Evolutionary conservation across 805 yeast species (phyloP).

Genomic region (Ascoidea asiatica): DNA sequence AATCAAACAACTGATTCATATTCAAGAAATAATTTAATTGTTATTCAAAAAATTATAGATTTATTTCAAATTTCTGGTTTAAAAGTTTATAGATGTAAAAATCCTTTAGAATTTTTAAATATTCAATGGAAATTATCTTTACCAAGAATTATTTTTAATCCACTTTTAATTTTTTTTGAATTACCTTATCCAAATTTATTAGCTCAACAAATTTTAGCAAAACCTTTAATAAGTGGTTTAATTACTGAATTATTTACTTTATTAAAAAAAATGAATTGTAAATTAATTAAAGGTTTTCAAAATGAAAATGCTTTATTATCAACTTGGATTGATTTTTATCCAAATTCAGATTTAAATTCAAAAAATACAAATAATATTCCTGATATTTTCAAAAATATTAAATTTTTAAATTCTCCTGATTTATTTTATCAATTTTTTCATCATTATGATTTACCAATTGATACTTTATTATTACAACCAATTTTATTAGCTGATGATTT

Average conservation of each 20-base stretch:
- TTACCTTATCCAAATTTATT: constrained; percentile 47
- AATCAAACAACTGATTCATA: constrained; percentile 28
- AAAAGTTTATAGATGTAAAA: constrained; percentile 32
- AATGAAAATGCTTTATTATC: constrained; percentile 46
- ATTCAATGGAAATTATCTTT: constrained; percentile 82
- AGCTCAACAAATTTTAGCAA: constrained; percentile 58
- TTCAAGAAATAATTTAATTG: constrained; percentile 22
- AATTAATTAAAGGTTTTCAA: constrained; percentile 55
- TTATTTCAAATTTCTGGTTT: constrained; percentile 24
- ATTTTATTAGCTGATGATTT: constrained; percentile 83
- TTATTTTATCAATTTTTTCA: constrained; percentile 55
- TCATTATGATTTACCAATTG: constrained; percentile 49
- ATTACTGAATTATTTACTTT: constrained; percentile 63
- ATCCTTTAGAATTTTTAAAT: constrained; percentile 44
- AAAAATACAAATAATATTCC: not conserved
- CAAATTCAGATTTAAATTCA: constrained; percentile 7
- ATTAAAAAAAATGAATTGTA: constrained; percentile 66
- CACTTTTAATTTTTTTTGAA: constrained; percentile 64
- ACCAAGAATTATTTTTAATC: constrained; percentile 66
- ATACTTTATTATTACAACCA: constrained; percentile 71
- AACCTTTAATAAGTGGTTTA: constrained; percentile 73
- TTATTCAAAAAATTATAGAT: constrained; percentile 21
- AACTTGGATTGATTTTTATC: constrained; percentile 33
- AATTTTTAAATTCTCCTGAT: constrained; percentile 36
- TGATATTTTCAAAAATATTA: constrained; percentile 13